phyloP scores from a whole-genome alignment of 495 filamentous ascomycete species.

The Amphirosellinia nigrospora region DNA sequence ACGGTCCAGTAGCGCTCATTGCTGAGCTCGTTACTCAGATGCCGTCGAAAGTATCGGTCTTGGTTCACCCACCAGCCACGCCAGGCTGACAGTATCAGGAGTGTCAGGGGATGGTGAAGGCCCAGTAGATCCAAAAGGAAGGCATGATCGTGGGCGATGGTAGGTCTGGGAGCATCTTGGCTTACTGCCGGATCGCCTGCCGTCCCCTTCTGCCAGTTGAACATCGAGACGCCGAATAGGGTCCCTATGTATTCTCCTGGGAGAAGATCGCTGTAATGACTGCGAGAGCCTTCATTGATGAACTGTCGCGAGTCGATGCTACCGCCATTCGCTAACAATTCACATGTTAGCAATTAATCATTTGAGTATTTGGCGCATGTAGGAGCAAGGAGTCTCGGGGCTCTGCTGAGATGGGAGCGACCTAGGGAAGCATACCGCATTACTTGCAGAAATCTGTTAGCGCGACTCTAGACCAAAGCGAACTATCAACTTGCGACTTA shows the following conservation, averaged over 20 bases:
- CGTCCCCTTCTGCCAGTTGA: slow-evolving; percentile 37
- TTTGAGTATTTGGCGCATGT: neutral
- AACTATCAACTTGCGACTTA: slow-evolving; percentile 25
- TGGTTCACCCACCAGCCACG: slow-evolving; percentile 46
- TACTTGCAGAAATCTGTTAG: neutral
- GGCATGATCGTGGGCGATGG: slow-evolving; percentile 38
- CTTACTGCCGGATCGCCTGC: slow-evolving; percentile 34
- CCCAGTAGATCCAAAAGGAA: slow-evolving; percentile 46
- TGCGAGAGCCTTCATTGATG: slow-evolving; percentile 44
- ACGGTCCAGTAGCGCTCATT: slow-evolving; percentile 45
- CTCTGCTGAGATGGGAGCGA: neutral
- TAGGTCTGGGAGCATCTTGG: slow-evolving; percentile 28
- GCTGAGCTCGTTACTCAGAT: slow-evolving; percentile 41
- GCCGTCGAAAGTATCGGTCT: slow-evolving; percentile 41
- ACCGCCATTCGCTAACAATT: slow-evolving; percentile 39
- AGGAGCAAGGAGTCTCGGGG: no score
- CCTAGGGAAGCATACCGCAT: neutral
- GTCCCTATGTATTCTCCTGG: slow-evolving; percentile 46
- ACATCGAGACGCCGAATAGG: slow-evolving; percentile 44
- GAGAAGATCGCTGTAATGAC: slow-evolving; percentile 45
- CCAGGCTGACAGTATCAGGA: slow-evolving; percentile 40
- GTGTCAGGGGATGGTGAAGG: slow-evolving; percentile 41
- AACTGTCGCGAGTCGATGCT: slow-evolving; percentile 44
- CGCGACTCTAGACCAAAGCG: neutral
- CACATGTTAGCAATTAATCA: neutral